These are phyloP conservation scores for Xylaria castorea DNA, from an alignment of 495 filamentous ascomycete genomes.

Conservation along the genomic window DNA sequence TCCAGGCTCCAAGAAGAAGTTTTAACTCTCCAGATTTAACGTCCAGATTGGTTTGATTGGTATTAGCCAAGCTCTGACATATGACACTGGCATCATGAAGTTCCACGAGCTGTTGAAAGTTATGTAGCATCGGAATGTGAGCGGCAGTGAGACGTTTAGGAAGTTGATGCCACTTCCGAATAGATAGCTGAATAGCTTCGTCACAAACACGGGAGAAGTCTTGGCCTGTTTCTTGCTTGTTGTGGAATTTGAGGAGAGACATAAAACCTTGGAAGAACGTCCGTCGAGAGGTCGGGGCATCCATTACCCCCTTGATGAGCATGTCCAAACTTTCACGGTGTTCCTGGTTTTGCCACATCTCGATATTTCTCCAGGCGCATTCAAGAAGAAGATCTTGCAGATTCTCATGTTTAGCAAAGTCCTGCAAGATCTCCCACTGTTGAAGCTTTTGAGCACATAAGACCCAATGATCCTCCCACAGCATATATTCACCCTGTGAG, in stretches of 20 bases:
- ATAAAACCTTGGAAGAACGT: constrained; percentile 99
- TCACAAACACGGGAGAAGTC: constrained; percentile 92
- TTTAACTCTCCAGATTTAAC: constrained; percentile 95
- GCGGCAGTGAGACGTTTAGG: constrained; percentile 92
- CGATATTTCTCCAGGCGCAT: constrained; percentile 90
- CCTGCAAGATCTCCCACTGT: constrained; percentile 96
- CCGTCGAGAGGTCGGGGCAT: constrained; percentile 91
- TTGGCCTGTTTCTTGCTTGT: constrained; percentile 77
- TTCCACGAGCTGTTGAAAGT: constrained; percentile 98
- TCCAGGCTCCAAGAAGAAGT: constrained; percentile 90
- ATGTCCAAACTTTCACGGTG: constrained; percentile 88
- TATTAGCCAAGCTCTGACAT: constrained; percentile 83
- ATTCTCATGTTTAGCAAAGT: constrained; percentile 99
- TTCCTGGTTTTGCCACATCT: constrained; percentile 85
- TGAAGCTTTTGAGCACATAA: constrained; percentile 97
- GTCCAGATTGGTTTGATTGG: constrained; percentile 85
- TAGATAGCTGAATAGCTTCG: constrained; percentile 93
- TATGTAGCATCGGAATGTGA: constrained; percentile 92
- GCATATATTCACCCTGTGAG: constrained; percentile 95
- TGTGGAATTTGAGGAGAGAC: constrained; percentile 89
- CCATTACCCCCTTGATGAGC: constrained; percentile 93
- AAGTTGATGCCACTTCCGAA: constrained; percentile 97
- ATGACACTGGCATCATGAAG: constrained; percentile 97
- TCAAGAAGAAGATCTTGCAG: constrained; percentile 97
- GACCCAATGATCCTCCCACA: constrained; percentile 99